Evolutionary conservation across 2,329 filamentous ascomycete genomes (phyloP), one percentile per base, ranked within the genome.

Genomic region (Zymoseptoria tritici): DNA sequence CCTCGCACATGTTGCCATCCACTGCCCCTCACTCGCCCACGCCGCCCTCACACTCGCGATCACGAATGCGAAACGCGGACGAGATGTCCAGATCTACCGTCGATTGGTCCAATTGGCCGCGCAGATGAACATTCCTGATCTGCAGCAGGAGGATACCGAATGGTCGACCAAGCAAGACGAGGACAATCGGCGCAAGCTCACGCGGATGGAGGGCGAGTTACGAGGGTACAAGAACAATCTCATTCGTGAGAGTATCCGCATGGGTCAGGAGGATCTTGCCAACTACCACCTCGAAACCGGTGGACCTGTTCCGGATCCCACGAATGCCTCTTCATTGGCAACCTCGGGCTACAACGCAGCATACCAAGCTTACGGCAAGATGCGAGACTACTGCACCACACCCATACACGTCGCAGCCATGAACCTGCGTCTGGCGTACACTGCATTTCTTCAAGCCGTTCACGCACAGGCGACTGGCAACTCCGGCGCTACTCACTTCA

Each of bases 181-280:
- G 63, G 78, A 82, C 56, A 90, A 92, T 68, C 83, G 84, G 66
- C 76, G 78, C 1, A 88, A 96, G 73, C 87, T 87, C 0, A 80
- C 85, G 58, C 84, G 88, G n/a, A 79, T 97, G 58, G 91, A 97
- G 71, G 79, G 83, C 16, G 91, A 97, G 74, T 80, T 99, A 20
- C 92, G 91, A 74, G 88, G 87, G 1, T 97, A 97, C 75, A 96
- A 94, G 76, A 96, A 97, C 72, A 99, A 97, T 69, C 78, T 97
- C 51, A 91, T 99, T 68, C 96, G 97, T 73, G 94, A 99, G 77
- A 97, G 91, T 77, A 96, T 97, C 69, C 68, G 71, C 56, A 97
- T 97, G 86, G 93, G 91, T 52, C 89, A 97, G 68, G 91, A 97
- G 74, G 94, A 97, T 68, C 79, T 97, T 4, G 94, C 91, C 50